phyloP scores from a whole-genome alignment of 169 alveolate genomes.

The Plasmodium sp. region DNA sequence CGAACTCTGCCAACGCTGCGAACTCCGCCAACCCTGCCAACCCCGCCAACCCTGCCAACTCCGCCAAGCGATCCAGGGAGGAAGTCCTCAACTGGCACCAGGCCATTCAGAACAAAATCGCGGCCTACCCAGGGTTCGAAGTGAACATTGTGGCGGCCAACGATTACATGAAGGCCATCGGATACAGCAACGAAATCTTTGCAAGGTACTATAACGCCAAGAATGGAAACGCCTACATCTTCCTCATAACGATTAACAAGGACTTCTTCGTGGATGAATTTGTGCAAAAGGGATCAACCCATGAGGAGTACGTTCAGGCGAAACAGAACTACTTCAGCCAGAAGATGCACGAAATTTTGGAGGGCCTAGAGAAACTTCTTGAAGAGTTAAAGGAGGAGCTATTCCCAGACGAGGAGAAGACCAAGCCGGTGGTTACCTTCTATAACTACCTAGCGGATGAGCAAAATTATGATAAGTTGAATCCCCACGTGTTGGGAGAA shows the following conservation, averaged over 20 bases:
- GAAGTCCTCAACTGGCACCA: conserved; percentile 5
- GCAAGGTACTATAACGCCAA: neutral
- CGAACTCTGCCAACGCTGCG: neutral
- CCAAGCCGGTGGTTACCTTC: neutral
- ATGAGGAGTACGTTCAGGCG: neutral
- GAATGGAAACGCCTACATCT: conserved; percentile 35
- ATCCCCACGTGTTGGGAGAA: conserved; percentile 60
- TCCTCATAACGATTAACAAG: conserved; percentile 9
- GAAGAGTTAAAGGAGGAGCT: neutral
- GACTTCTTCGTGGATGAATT: conserved; percentile 34
- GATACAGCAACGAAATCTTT: neutral
- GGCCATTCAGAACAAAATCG: neutral
- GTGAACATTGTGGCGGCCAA: conserved; percentile 17
- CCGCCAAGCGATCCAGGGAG: neutral
- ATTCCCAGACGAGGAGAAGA: conserved; percentile 11
- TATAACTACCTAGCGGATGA: conserved; percentile 22
- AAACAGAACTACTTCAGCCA: conserved; percentile 3
- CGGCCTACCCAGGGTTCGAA: conserved; percentile 11
- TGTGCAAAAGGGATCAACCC: neutral
- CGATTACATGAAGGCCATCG: conserved; percentile 15
- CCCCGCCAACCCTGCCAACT: neutral
- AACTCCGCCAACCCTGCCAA: neutral
- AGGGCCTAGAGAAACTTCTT: neutral
- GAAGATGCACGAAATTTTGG: neutral
- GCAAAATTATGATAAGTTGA: conserved; percentile 8